Evolutionary conservation across 1,284 basidiomycete genomes (phyloP).

Genomic region (Dichomitus squalens): DNA sequence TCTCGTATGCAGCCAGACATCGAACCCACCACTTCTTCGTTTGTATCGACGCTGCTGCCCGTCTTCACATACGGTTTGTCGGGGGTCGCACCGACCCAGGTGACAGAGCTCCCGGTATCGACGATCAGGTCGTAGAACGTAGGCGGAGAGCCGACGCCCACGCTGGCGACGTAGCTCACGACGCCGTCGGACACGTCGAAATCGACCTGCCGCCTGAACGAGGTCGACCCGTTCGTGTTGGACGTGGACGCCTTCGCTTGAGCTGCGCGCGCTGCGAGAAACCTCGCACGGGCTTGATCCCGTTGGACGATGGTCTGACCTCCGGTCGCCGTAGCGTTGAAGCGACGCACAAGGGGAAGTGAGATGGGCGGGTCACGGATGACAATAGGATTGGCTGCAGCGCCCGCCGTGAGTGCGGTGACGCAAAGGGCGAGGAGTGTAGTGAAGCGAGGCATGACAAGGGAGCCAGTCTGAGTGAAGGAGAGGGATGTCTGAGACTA

Average conservation of each 20-base stretch:
- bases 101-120: slow-evolving; percentile 46
- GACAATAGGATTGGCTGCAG: slow-evolving; percentile 26
- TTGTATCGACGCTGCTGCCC: slow-evolving; percentile 36
- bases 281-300: slow-evolving; percentile 26
- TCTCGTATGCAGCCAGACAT: no score
- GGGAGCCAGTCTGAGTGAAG: not conserved
- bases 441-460: not conserved
- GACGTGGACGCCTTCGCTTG: slow-evolving; percentile 13
- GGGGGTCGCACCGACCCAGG: slow-evolving; percentile 68
- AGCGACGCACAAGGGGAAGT: slow-evolving; percentile 26
- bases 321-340: slow-evolving; percentile 24
- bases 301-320: slow-evolving; percentile 22
- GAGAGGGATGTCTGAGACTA: not conserved
- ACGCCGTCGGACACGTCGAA: slow-evolving; percentile 25
- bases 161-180: slow-evolving; percentile 27
- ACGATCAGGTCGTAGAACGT: slow-evolving; percentile 21
- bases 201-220: slow-evolving; percentile 8
- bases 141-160: slow-evolving; percentile 25
- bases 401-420: slow-evolving; percentile 1
- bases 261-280: slow-evolving; percentile 13
- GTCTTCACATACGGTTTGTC: slow-evolving; percentile 28
- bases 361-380: slow-evolving; percentile 20
- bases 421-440: slow-evolving; percentile 20
- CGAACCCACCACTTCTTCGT: slow-evolving; percentile 15
- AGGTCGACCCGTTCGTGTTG: not conserved